Conservation (phyloP, 169 alveolate genomes). For the Eimeria sp. region DNA sequence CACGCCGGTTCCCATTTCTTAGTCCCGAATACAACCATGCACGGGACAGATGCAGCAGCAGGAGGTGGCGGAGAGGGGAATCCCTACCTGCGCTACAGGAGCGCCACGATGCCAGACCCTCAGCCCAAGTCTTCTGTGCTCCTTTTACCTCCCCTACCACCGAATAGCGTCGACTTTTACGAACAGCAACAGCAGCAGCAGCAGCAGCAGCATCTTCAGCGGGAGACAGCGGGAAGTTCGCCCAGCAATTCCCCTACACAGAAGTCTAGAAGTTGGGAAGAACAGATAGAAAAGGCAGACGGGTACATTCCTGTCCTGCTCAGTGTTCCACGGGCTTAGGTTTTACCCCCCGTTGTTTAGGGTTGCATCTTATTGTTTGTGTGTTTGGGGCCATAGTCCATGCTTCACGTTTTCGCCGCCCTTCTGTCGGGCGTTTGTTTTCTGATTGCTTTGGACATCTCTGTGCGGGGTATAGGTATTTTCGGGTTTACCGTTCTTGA, state of each 20-base stretch:
- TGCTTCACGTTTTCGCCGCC: not conserved
- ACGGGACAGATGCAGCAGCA: constrained; percentile 45
- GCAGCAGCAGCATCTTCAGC: constrained; percentile 43
- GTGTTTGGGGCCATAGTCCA: not conserved
- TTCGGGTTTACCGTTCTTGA: not conserved
- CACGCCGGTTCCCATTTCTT: not conserved
- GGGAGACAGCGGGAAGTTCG: not conserved
- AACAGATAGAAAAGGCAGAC: constrained; percentile 40
- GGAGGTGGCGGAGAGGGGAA: not conserved
- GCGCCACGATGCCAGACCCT: constrained; percentile 53
- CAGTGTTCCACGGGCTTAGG: not conserved
- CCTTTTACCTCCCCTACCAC: constrained; percentile 70
- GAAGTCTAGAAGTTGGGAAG: constrained; percentile 29
- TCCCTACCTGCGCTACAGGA: constrained; percentile 8
- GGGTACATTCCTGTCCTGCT: not conserved
- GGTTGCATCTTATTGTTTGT: not conserved
- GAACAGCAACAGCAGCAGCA: constrained; percentile 54
- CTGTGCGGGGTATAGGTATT: not conserved
- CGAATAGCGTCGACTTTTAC: constrained; percentile 53
- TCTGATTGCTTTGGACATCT: not conserved
- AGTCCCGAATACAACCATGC: not conserved
- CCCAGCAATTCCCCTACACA: not conserved
- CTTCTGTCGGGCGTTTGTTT: not conserved
- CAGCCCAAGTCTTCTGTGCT: constrained; percentile 16
- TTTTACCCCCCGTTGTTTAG: not conserved